Conservation (phyloP, 2,329 filamentous ascomycete genomes). For the Fusarium bactridioides region DNA sequence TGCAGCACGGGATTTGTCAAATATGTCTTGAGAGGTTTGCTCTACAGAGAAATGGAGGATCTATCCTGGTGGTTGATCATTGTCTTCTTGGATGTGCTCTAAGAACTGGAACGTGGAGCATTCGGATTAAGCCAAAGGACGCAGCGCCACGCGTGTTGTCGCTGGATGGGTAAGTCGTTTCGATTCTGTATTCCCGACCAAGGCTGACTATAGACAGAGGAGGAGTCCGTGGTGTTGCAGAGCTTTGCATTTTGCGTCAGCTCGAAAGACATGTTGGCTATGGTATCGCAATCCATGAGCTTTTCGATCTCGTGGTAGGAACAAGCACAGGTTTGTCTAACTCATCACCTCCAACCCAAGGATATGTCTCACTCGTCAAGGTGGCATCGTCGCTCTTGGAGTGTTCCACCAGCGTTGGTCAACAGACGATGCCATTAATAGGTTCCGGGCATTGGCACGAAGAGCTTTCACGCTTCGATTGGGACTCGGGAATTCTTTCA, state of each 20-base stretch:
- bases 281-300: constrained; percentile 6
- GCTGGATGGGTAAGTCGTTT: not conserved
- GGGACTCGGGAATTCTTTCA: not conserved
- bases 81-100: constrained; percentile 14
- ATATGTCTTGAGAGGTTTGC: not conserved
- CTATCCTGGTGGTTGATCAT: not conserved
- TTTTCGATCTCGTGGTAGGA: constrained; percentile 23
- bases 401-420: constrained; percentile 7
- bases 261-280: not conserved
- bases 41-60: not conserved
- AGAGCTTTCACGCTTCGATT: not conserved
- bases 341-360: rapidly evolving
- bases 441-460: not conserved
- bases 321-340: constrained; percentile 10
- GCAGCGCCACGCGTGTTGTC: constrained; percentile 8
- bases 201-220: not conserved
- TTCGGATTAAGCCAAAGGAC: constrained; percentile 10
- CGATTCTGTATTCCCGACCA: rapidly evolving
- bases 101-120: not conserved
- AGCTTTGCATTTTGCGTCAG: not conserved
- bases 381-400: constrained; percentile 13
- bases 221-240: constrained; percentile 9
- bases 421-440: not conserved
- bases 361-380: not conserved
- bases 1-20: constrained; percentile 15